A percentile compares a stretch with the other conserved stretches of the same genome.
phyloP scores from a whole-genome alignment of 1,139 yeast species.

The Protomyces pachydermus region DNA sequence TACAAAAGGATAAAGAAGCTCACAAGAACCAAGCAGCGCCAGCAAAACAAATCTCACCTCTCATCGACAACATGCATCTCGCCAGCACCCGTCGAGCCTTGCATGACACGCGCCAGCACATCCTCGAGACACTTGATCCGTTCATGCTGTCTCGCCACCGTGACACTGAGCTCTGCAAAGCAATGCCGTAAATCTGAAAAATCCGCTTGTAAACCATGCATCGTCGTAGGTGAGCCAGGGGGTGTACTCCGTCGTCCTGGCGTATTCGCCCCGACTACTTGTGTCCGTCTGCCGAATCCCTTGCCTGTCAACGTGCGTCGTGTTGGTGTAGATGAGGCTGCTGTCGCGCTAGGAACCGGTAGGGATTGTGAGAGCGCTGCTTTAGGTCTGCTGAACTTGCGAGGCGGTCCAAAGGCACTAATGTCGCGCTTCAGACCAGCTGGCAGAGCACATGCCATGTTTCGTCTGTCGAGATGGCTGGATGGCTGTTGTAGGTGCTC shows the following conservation, averaged over 20 bases:
- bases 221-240: neutral
- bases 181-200: neutral
- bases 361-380: neutral
- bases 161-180: constrained; percentile 11
- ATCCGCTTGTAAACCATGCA: constrained; percentile 2
- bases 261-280: neutral
- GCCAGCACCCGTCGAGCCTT: no score
- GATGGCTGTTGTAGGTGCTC: no score
- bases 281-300: neutral
- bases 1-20: no score
- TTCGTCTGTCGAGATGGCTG: no score
- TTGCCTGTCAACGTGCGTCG: neutral
- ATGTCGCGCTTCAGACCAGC: neutral
- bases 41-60: no score
- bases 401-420: neutral
- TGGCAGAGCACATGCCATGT: neutral
- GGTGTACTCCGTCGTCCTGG: neutral
- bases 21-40: no score
- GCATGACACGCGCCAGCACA: neutral
- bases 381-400: neutral
- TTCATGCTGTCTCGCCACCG: constrained; percentile 3
- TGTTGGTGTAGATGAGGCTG: neutral
- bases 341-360: neutral
- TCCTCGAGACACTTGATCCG: neutral
- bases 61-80: no score